Evolutionary conservation across 2,329 filamentous ascomycete species (phyloP).

Genomic region (Davidsoniella neocaledoniae): DNA sequence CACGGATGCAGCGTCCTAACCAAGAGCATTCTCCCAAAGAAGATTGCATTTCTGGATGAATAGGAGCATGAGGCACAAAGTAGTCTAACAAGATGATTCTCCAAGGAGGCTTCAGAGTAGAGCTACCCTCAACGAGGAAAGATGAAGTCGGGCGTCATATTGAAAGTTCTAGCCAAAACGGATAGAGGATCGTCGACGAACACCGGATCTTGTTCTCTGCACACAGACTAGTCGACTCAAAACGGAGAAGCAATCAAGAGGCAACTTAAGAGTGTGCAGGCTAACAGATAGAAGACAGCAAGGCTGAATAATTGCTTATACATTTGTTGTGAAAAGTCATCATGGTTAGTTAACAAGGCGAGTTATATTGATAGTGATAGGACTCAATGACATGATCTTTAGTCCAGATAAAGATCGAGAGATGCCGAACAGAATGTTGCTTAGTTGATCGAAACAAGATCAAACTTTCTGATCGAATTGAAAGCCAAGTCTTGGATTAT

Average conservation of each 20-base stretch:
- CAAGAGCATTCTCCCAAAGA: background rate
- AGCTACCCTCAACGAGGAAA: conserved; percentile 9
- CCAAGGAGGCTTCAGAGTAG: conserved; percentile 8
- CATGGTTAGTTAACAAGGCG: background rate
- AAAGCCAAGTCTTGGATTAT: no score
- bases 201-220: conserved; percentile 52
- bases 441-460: no score
- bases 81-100: conserved; percentile 5
- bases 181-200: conserved; percentile 23
- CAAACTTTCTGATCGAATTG: no score
- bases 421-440: no score
- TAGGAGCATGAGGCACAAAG: conserved; percentile 8
- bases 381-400: no score
- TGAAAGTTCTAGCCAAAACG: conserved; percentile 32
- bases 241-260: conserved; percentile 59
- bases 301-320: background rate
- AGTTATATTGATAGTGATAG: background rate
- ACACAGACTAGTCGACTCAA: conserved; percentile 94
- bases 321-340: no score
- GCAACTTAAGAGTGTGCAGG: conserved; percentile 96
- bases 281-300: background rate
- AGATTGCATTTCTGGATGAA: no score
- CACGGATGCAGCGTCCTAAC: conserved; percentile 4
- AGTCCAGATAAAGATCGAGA: no score
- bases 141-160: conserved; percentile 13